Percentiles rank a stretch among this genome's conserved stretches.
These are phyloP conservation scores for Agrocybe praecox DNA, from an alignment of 768 basidiomycete genomes.

Conservation along the genomic window DNA sequence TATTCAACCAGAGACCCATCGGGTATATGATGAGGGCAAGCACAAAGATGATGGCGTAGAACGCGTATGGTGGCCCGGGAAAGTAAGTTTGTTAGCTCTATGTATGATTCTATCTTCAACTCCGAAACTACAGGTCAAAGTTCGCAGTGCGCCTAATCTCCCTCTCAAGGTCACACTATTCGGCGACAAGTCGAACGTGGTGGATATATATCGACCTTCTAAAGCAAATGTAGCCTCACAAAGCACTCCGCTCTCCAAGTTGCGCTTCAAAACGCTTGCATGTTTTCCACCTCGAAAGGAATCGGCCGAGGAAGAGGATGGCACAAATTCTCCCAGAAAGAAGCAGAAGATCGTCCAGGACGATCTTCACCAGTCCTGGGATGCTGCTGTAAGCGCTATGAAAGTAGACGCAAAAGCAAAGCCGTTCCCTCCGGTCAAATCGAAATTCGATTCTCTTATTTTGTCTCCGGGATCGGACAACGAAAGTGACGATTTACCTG, in stretches of 20 bases:
- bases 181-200: constrained; percentile 24
- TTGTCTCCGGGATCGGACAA: neutral
- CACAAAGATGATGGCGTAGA: constrained; percentile 20
- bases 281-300: constrained; percentile 23
- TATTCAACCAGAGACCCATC: constrained; percentile 39
- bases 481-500: constrained; percentile 1
- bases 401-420: constrained; percentile 24
- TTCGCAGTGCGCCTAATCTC: constrained; percentile 4
- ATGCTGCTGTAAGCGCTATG: constrained; percentile 47
- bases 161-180: constrained; percentile 29
- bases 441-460: neutral
- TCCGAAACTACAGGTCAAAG: constrained; percentile 17
- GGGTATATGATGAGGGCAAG: constrained; percentile 30
- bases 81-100: constrained; percentile 41
- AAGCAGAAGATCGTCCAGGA: constrained; percentile 38
- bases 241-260: constrained; percentile 26
- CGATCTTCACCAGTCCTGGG: constrained; percentile 44
- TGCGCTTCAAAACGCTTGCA: constrained; percentile 45
- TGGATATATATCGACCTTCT: constrained; percentile 36
- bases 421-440: neutral
- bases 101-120: neutral
- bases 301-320: neutral
- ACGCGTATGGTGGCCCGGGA: constrained; percentile 72
- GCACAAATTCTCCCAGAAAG: constrained; percentile 43
- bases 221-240: constrained; percentile 43